Base-by-base conservation (phyloP, 176 grass and related monocot species). In the Musa beccarii region DNA sequence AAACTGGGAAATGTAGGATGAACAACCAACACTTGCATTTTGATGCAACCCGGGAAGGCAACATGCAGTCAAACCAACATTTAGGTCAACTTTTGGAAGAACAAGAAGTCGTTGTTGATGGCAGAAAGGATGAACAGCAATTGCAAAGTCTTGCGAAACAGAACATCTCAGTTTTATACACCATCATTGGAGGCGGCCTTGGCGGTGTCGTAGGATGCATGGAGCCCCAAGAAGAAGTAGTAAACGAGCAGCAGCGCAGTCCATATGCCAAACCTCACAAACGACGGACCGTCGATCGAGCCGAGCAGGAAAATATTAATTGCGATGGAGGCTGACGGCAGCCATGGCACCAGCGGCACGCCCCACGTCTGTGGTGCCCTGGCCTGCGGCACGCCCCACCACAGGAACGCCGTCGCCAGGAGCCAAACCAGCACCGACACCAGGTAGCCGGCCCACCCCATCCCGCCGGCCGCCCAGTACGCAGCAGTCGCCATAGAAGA, bases 301-400 rank as follows among this genome's bases (percentile, higher is more conserved):
- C 73, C 73, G 28, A 76, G 73, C 29, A 76, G 16, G 73, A 76
- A 76, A 2, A 63, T 62, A 26, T 76, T 62, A 2, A 76, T 63
- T 16, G 55, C 73, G 14, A 93, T 90, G 54, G 91, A 90, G 16
- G 81, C 87, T 19, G 87, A 87, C 70, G 91, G 87, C 74, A 93
- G 80, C 91, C 84, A 90, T 59, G 91, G 91, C 80, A 90, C 85
- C 17, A 89, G 52, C 23, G 87, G 87, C 80, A 85, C 81, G 0
- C 90, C 87, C 87, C 87, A 90, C 22, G 75, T 54, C 82, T 73
- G 79, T 5, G 91, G 91, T 78, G 53, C 13, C 83, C 84, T 77
- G 43, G 83, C 85, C 80, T 81, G 70, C 78, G 89, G 89, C 78
- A 92, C 85, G 9, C 78, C 54, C 78, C 63, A 71, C 89, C 74